Conservation (phyloP, 768 basidiomycete genomes). For the Dioszegia hungarica region DNA sequence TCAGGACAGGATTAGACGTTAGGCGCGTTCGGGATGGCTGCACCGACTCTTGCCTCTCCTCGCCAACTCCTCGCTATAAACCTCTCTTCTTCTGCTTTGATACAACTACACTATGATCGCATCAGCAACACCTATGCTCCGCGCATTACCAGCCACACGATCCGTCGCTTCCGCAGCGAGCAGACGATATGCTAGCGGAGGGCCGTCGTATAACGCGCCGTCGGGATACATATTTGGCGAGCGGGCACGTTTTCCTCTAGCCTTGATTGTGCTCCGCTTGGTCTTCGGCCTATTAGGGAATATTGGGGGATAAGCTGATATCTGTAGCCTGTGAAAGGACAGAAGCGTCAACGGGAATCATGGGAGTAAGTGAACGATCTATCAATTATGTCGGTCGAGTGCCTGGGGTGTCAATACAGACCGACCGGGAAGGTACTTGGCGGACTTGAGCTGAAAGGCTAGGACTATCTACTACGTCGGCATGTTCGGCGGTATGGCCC, state of each 20-base stretch:
- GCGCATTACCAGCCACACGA: background rate
- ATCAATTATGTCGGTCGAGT: too few species aligned
- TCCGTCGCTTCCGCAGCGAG: background rate
- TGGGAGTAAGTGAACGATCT: conserved; percentile 71
- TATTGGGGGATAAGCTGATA: too few species aligned
- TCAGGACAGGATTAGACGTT: background rate
- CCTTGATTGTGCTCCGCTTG: background rate
- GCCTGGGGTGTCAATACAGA: too few species aligned
- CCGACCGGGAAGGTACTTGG: too few species aligned
- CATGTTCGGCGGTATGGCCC: conserved; percentile 80
- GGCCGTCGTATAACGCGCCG: conserved; percentile 82
- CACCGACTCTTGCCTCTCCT: background rate
- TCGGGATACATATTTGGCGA: conserved; percentile 82
- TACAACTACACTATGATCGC: background rate
- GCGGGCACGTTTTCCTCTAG: conserved; percentile 59
- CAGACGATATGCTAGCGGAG: conserved; percentile 42
- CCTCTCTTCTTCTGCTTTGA: background rate
- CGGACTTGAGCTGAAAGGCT: too few species aligned
- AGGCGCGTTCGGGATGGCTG: background rate
- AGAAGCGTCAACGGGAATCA: conserved; percentile 74
- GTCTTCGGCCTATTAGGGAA: too few species aligned
- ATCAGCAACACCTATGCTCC: background rate
- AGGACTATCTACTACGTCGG: conserved; percentile 75
- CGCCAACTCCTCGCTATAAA: background rate
- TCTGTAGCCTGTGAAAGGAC: conserved; percentile 23